These are phyloP conservation scores for Mikania micrantha DNA, from an alignment of 129 eudicot species.

Conservation along the genomic window DNA sequence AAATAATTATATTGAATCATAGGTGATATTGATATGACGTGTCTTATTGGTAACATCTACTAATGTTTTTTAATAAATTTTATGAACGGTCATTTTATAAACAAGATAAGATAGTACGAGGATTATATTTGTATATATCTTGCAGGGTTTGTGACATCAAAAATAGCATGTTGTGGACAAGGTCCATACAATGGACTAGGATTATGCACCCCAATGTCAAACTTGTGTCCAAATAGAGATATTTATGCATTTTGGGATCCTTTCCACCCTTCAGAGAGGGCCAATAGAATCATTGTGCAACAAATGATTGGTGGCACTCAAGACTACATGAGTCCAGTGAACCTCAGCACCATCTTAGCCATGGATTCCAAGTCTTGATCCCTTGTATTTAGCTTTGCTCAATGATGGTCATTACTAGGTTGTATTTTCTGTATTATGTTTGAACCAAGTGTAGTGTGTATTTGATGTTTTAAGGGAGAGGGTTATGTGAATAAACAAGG, in stretches of 20 bases:
- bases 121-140: no score
- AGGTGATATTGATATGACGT: no score
- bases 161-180: slow-evolving; percentile 81
- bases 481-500: slow-evolving; percentile 13
- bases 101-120: no score
- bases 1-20: no score
- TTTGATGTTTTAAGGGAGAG: slow-evolving; percentile 3
- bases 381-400: slow-evolving; percentile 4
- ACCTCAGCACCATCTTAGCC: slow-evolving; percentile 49
- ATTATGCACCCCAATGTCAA: slow-evolving; percentile 57
- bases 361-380: slow-evolving; percentile 33
- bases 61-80: no score
- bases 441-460: slow-evolving; percentile 3
- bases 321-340: slow-evolving; percentile 69
- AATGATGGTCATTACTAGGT: slow-evolving; percentile 2
- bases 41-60: no score
- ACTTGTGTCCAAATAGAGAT: slow-evolving; percentile 62
- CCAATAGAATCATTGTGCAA: slow-evolving; percentile 51
- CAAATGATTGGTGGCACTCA: slow-evolving; percentile 42
- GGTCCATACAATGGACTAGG: slow-evolving; percentile 79
- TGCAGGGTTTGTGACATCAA: slow-evolving; percentile 63
- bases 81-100: no score
- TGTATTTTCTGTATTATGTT: slow-evolving; percentile 3
- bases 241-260: slow-evolving; percentile 70
- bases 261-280: slow-evolving; percentile 73